Evolutionary conservation across 78 protist genomes (phyloP), one percentile per base, ranked within the genome.

Genomic region (Trichosphaerium sp.): DNA sequence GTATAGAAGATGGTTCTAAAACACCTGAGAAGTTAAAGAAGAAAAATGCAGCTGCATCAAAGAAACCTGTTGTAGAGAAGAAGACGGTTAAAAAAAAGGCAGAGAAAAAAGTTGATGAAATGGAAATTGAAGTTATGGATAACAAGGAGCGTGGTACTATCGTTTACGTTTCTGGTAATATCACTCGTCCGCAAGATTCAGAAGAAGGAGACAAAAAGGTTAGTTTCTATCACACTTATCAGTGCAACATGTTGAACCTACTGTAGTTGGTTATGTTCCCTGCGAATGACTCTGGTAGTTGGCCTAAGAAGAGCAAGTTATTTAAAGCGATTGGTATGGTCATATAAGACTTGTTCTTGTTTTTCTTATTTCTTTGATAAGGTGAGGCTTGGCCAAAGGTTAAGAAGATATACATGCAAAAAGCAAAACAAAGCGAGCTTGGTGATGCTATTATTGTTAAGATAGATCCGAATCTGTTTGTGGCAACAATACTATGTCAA

Each of bases 281-380:
- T 40, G 43, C 67, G 8, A 75, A 76, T 69, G 64, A 76, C 32
- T 4, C 65, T 4, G 83, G 75, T 28, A 35, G 62, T 28, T 76
- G 83, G 83, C 48, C 69, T 28, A 48, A 76, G 28, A 26, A 40
- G 40, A 75, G 83, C 4, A 12, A n/a, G n/a, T n/a, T 76, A 26
- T 38, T 69, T 4, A 71, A 67, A 4, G 58, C 60, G 10, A 76
- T 76, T 59, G 38, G 35, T 6, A 49, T n/a, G n/a, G n/a, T n/a
- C n/a, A n/a, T n/a, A n/a, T n/a, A n/a, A n/a, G n/a, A n/a, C n/a
- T n/a, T n/a, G n/a, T n/a, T n/a, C n/a, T n/a, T n/a, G n/a, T n/a
- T n/a, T n/a, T n/a, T n/a, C n/a, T n/a, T n/a, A n/a, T n/a, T n/a
- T n/a, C n/a, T n/a, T n/a, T n/a, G n/a, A n/a, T n/a, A n/a, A n/a